phyloP scores from a whole-genome alignment of 768 basidiomycete species.

The Hebeloma cylindrosporum region DNA sequence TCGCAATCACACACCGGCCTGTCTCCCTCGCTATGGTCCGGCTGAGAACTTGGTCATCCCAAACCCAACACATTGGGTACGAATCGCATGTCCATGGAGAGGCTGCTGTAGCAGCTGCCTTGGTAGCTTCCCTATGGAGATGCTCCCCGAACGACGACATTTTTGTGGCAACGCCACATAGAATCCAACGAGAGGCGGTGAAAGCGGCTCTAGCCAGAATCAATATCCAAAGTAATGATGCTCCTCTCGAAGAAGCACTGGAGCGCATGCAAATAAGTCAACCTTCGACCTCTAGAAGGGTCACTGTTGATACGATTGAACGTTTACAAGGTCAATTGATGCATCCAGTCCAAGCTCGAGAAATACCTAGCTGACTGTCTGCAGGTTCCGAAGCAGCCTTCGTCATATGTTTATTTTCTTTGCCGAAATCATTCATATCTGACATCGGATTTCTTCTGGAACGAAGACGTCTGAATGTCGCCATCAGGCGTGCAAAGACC shows the following conservation, averaged over 20 bases:
- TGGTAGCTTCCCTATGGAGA: constrained; percentile 37
- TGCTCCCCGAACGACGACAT: constrained; percentile 44
- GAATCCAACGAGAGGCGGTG: constrained; percentile 52
- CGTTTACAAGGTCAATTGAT: constrained; percentile 43
- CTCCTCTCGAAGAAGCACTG: constrained; percentile 18
- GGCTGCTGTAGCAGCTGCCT: constrained; percentile 44
- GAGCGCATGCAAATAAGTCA: constrained; percentile 13
- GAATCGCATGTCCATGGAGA: constrained; percentile 49
- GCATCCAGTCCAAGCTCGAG: neutral
- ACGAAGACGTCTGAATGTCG: constrained; percentile 50
- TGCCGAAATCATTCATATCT: constrained; percentile 36
- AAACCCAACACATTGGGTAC: constrained; percentile 38
- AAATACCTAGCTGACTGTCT: neutral
- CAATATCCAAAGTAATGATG: constrained; percentile 9
- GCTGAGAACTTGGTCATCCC: constrained; percentile 33
- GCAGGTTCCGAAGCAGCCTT: constrained; percentile 53
- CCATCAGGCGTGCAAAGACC: constrained; percentile 52
- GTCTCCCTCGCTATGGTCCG: constrained; percentile 47
- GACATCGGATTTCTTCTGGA: constrained; percentile 48
- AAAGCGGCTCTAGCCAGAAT: constrained; percentile 35
- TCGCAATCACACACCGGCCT: constrained; percentile 30
- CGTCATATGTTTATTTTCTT: constrained; percentile 52
- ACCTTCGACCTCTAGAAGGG: constrained; percentile 20
- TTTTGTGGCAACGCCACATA: constrained; percentile 53
- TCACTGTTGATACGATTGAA: constrained; percentile 52